Evolutionary conservation across 2,329 filamentous ascomycete genomes (phyloP), one percentile per base, ranked within the genome.

Genomic region (Nemania sp.): DNA sequence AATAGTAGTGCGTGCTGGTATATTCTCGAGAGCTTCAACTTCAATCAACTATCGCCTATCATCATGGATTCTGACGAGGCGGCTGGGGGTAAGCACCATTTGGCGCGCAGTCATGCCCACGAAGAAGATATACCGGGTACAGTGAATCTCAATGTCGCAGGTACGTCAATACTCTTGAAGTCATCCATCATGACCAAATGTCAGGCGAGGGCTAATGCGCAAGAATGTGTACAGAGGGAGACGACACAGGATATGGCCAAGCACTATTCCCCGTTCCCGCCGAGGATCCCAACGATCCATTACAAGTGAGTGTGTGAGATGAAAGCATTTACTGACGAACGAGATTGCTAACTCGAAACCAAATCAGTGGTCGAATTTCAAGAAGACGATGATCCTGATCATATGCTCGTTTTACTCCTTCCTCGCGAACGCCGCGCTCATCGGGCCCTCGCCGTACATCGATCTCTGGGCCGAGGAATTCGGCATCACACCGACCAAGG

Each of bases 361-460:
- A n/a, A n/a, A 42, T 41, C 34, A 81, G 73, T 85, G 82, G 82
- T 68, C 78, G 4, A 70, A 70, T 26, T 76, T 72, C 66, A 84
- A 83, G 71, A 85, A 85, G 67, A 77, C 74, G 3, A 73, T 78
- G 66, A 84, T 86, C 44, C 70, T 86, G 11, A 66, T 80, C 39
- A 75, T 82, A 54, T 79, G 77, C 60, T 77, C 79, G 1, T 64
- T 79, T 3, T 85, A 83, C 64, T 84, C 80, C 0, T 84, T 86
- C 65, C 72, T 84, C 7, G 80, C 80, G 1, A 84, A 82, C 62
- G 78, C 79, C 5, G 73, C 80, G 2, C 69, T 84, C 11, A 71
- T 83, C 15, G 82, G 82, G 0, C 81, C 82, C 1, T 77, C 80
- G 0, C 80, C 83, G 0, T 85, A 85, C 66, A 81, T 86, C 56